Evolutionary conservation across 1,284 basidiomycete species (phyloP), one percentile per base, ranked within the genome.

Genomic region (Mycena citricolor): DNA sequence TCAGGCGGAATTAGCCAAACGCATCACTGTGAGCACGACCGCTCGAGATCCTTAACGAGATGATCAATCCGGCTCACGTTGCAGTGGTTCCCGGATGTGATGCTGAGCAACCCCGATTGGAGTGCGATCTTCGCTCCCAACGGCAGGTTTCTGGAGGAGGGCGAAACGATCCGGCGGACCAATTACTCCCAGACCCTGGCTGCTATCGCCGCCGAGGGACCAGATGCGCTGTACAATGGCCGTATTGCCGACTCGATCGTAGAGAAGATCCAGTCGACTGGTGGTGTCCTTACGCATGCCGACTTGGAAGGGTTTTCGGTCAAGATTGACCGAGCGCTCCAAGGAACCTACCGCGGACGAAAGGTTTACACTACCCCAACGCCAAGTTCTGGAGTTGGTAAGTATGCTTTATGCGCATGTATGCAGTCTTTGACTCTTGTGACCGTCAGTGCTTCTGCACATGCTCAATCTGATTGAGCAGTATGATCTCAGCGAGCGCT

Each of bases 291-390:
- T 54, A 79, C 86, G 0, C 67, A 79, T 44, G 68, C 71, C 39
- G 92, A 95, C 63, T 64, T 95, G 22, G 70, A 71, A 39, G 68
- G 68, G 13, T 99, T 94, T 66, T 61, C 69, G 22, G 83, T 88
- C 19, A 77, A 79, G 39, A 79, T 91, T n/a, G 68, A 77, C 43
- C 81, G 71, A 24, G 89, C 95, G 4, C 68, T 97, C 30, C 62
- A 82, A 57, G 87, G 90, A 4, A 80, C 75, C 0, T 98, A 90
- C 65, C 73, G 74, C 20, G 83, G 82, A 32, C 79, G 81, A 56
- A 90, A 79, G 47, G 74, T 98, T 19, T 97, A 91, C 65, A 93
- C 90, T 0, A 80, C 87, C 0, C 79, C 81, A 57, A 83, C 89
- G 8, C 94, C 94, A 5, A 85, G 87, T 4, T 90, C 83, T 21